These are phyloP conservation scores for Pseudocercospora cruenta DNA, from an alignment of 2,329 filamentous ascomycete genomes.

Conservation along the genomic window DNA sequence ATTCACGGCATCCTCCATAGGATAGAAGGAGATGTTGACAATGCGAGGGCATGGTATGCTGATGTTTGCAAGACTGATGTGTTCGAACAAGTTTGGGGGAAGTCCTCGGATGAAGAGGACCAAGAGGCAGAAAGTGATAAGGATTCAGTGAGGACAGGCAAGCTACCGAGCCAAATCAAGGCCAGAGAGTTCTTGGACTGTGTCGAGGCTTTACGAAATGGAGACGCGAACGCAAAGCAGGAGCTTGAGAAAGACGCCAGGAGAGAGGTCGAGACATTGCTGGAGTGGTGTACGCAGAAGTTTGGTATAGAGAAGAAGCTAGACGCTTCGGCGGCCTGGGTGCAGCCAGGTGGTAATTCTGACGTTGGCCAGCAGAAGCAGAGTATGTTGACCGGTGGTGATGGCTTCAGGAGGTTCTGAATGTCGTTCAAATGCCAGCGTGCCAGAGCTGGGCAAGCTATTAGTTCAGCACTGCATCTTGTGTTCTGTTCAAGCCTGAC, in stretches of 20 bases:
- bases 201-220: conserved; percentile 11
- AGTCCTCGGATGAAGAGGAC: conserved; percentile 29
- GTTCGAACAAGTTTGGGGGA: conserved; percentile 43
- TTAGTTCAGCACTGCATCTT: no score
- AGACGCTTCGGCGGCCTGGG: conserved; percentile 52
- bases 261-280: conserved; percentile 46
- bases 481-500: no score
- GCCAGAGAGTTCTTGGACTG: conserved; percentile 20
- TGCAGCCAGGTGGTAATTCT: conserved; percentile 46
- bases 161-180: conserved; percentile 16
- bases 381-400: conserved; percentile 50
- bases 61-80: conserved; percentile 47
- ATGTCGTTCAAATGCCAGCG: neutral
- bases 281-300: conserved; percentile 50
- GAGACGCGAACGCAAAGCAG: conserved; percentile 34
- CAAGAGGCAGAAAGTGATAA: conserved; percentile 40
- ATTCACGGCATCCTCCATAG: conserved; percentile 56
- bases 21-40: conserved; percentile 56
- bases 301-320: conserved; percentile 48
- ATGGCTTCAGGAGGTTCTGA: conserved; percentile 52
- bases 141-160: conserved; percentile 42
- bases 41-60: conserved; percentile 53
- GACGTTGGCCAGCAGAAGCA: conserved; percentile 45
- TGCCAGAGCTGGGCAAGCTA: neutral
- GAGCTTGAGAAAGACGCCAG: conserved; percentile 41